Evolutionary conservation across 768 basidiomycete genomes (phyloP), one percentile per base, ranked within the genome.

Genomic region (Hericium coralloides): DNA sequence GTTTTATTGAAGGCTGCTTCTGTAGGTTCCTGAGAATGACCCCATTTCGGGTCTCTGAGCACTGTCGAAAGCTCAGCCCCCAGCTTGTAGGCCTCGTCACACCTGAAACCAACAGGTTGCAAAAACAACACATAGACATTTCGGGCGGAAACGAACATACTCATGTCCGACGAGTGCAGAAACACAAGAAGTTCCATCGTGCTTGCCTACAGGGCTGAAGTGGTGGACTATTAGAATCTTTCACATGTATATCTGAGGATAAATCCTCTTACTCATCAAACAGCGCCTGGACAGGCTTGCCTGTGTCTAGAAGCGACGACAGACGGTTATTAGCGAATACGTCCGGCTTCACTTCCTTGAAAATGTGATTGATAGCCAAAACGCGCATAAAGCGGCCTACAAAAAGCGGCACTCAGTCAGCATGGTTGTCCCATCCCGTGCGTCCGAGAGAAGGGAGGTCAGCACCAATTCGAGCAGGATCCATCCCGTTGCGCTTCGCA

Each of bases 321-420:
- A 57, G 37, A 8, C 63, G 60, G 53, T 66, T 68, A 45, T 62
- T 56, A 2, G 63, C 54, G 49, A 66, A 68, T 4, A 60, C 58
- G 51, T 65, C 51, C 8, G 63, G 64, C 5, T 31, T 52, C 25
- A 58, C 52, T 50, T 68, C 67, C 36, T n/a, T 37, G 58, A 68
- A 67, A 45, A 68, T 57, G 57, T 66, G 61, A 38, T 59, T 54
- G 1, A 64, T 58, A 12, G 66, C 66, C 12, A 67, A 59, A 12
- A 59, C 50, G 17, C 67, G 62, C 4, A 68, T 55, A 25, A 61
- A 37, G n/a, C 63, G 66, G 6, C 53, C 65, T 68, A 38, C 9
- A 2, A 20, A n/a, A n/a, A n/a, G 6, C 9, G 10, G 15, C 17
- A 14, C 10, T 8, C n/a, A 53, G 23, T 17, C 22, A 17, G 4